phyloP scores from a whole-genome alignment of 1,139 yeast genomes.

The Yamadazyma atmosphaerica region DNA sequence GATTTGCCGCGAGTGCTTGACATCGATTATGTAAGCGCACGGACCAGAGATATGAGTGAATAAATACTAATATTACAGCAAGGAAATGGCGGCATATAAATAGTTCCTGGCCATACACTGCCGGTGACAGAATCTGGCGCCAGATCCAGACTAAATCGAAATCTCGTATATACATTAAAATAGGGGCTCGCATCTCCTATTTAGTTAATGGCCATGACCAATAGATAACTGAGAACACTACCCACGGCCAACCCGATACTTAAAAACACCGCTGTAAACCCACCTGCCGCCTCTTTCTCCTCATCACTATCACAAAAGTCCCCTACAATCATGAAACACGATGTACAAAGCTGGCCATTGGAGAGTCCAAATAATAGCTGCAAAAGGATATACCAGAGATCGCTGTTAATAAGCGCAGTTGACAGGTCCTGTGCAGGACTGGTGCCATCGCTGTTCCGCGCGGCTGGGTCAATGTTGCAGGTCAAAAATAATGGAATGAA shows the following conservation, averaged over 20 bases:
- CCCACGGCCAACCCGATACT: constrained; percentile 79
- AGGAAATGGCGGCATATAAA: too few relatives aligned
- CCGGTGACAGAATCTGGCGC: too few relatives aligned
- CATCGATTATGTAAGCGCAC: neutral
- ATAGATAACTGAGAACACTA: constrained; percentile 67
- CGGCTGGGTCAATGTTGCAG: constrained; percentile 72
- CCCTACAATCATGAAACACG: constrained; percentile 81
- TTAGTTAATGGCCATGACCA: constrained; percentile 50
- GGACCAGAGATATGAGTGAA: too few relatives aligned
- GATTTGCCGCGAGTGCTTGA: neutral
- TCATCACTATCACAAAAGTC: constrained; percentile 54
- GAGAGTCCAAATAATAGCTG: constrained; percentile 83
- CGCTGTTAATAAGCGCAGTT: constrained; percentile 54
- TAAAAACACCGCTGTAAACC: constrained; percentile 77
- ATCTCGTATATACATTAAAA: too few relatives aligned
- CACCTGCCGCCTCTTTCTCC: constrained; percentile 92
- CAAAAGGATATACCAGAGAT: constrained; percentile 61
- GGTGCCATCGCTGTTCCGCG: constrained; percentile 13
- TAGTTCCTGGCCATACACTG: too few relatives aligned
- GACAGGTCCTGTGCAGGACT: constrained; percentile 29
- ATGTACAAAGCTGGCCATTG: constrained; percentile 82
- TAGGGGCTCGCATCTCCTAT: too few relatives aligned
- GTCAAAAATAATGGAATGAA: constrained; percentile 66
- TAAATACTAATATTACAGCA: too few relatives aligned
- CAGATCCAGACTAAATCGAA: too few relatives aligned